Evolutionary conservation across 2,329 filamentous ascomycete species (phyloP).

Genomic region (Penicillium sp.): DNA sequence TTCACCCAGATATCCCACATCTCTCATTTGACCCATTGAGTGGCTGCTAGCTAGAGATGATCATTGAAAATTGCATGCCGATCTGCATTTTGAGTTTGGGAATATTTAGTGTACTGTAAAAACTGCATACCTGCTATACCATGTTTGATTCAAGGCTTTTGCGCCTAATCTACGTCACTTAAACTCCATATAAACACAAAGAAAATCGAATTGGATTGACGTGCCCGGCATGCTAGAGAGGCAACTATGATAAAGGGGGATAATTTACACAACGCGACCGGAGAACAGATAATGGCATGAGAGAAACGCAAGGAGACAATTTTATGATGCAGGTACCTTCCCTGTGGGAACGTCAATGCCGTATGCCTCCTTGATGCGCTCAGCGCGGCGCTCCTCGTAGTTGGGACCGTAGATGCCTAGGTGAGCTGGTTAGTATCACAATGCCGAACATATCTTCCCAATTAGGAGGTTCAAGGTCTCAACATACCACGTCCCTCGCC

Average conservation of each 20-base stretch:
- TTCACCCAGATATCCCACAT: background rate
- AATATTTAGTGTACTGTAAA: background rate
- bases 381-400: constrained; percentile 78
- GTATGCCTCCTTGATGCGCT: constrained; percentile 83
- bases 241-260: constrained; percentile 24
- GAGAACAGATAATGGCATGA: constrained; percentile 21
- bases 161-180: constrained; percentile 8
- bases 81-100: background rate
- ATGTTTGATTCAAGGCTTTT: background rate
- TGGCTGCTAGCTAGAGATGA: background rate
- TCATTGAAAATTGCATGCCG: background rate
- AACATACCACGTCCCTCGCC: constrained; percentile 80
- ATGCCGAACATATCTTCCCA: background rate
- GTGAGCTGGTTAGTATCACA: constrained; percentile 8
- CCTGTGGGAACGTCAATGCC: constrained; percentile 78
- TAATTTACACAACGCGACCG: constrained; percentile 32
- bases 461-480: background rate
- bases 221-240: constrained; percentile 24
- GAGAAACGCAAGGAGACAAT: constrained; percentile 13
- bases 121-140: background rate
- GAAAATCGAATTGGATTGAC: constrained; percentile 18
- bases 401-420: constrained; percentile 77
- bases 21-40: background rate
- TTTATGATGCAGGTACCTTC: constrained; percentile 42
- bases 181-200: constrained; percentile 10